Conservation (phyloP, 192 early-diverging fungal genomes). For the Coemansia sp. region DNA sequence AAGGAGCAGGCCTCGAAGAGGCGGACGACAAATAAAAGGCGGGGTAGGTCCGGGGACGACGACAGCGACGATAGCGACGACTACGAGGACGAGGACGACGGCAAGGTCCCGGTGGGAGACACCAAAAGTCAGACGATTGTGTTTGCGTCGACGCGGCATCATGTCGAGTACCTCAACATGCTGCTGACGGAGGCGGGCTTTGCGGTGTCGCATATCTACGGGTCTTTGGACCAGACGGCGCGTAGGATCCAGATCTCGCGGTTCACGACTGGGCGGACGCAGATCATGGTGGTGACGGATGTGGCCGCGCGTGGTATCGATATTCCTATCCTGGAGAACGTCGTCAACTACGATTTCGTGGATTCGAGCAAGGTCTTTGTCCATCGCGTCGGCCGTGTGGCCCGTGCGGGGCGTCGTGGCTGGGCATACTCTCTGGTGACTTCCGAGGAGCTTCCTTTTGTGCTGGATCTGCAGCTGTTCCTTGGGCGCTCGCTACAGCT, state of each 20-base stretch:
- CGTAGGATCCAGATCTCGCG: slow-evolving; percentile 79
- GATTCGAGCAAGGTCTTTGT: slow-evolving; percentile 91
- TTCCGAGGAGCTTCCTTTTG: slow-evolving; percentile 83
- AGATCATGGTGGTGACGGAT: slow-evolving; percentile 90
- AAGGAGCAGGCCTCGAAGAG: slow-evolving; percentile 13
- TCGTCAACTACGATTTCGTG: slow-evolving; percentile 96
- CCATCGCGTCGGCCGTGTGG: slow-evolving; percentile 94
- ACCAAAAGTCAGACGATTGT: slow-evolving; percentile 72
- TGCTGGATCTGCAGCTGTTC: slow-evolving; percentile 92
- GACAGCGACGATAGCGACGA: not conserved
- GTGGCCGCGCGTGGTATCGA: slow-evolving; percentile 99
- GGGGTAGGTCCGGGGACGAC: not conserved
- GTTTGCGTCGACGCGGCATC: slow-evolving; percentile 96
- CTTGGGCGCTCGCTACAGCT: slow-evolving; percentile 67
- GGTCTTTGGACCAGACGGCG: slow-evolving; percentile 87
- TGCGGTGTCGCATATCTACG: slow-evolving; percentile 83
- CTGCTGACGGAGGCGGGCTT: slow-evolving; percentile 68
- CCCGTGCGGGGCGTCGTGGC: slow-evolving; percentile 88
- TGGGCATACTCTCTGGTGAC: slow-evolving; percentile 88
- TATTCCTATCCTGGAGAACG: slow-evolving; percentile 94
- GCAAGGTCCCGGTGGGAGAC: not conserved
- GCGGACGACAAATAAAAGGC: slow-evolving; percentile 27
- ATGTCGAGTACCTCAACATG: slow-evolving; percentile 88
- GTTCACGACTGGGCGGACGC: slow-evolving; percentile 73
- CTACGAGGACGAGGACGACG: slow-evolving; percentile 1